Conservation (phyloP, 2,329 filamentous ascomycete genomes). For the Hypoxylon sp. region DNA sequence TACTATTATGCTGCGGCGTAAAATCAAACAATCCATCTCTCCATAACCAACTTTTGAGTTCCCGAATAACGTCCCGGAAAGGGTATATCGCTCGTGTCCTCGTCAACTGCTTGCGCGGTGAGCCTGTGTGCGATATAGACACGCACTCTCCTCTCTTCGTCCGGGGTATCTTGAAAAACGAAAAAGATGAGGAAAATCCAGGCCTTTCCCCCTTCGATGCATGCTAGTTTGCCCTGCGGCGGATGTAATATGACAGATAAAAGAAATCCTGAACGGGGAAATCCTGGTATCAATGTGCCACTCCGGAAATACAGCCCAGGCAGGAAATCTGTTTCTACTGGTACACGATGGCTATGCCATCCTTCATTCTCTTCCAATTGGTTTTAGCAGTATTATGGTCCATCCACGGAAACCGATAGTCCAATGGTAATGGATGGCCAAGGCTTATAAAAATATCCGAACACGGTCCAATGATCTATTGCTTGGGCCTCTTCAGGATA, state of each 20-base stretch:
- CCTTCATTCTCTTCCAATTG: constrained; percentile 32
- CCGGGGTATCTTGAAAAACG: constrained; percentile 53
- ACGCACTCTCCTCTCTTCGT: constrained; percentile 45
- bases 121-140: constrained; percentile 39
- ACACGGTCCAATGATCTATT: constrained; percentile 57
- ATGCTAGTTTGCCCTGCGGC: constrained; percentile 51
- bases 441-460: constrained; percentile 26
- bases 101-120: constrained; percentile 46
- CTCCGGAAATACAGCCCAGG: constrained; percentile 46
- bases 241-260: constrained; percentile 53
- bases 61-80: constrained; percentile 41
- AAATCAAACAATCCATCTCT: constrained; percentile 36
- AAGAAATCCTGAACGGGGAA: constrained; percentile 48
- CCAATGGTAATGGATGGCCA: constrained; percentile 12
- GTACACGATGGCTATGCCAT: constrained; percentile 53
- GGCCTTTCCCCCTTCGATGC: constrained; percentile 50
- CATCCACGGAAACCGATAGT: constrained; percentile 32
- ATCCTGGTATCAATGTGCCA: constrained; percentile 45
- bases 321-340: constrained; percentile 49
- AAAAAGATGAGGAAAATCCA: constrained; percentile 52
- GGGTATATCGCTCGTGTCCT: constrained; percentile 46
- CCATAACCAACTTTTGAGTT: constrained; percentile 45
- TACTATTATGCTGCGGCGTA: constrained; percentile 27
- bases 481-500: constrained; percentile 76
- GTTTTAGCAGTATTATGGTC: constrained; percentile 36